A percentile compares a stretch with the other conserved stretches of the same genome.
Conservation (phyloP, 2,329 filamentous ascomycete species). For the Rhynchosporium graminicola region DNA sequence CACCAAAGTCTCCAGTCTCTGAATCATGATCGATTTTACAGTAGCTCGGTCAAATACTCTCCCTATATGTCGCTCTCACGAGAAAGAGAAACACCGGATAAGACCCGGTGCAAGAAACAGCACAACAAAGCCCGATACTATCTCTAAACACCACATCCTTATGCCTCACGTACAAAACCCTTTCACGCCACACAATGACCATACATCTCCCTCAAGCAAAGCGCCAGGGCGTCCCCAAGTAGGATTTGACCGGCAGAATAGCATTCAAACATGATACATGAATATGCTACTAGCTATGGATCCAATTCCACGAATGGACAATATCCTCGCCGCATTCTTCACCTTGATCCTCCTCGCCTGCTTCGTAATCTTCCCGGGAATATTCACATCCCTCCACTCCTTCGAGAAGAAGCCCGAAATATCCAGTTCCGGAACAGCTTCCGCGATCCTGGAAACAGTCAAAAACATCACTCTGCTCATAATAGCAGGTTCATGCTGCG, state of each 20-base stretch:
- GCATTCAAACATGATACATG: constrained; percentile 37
- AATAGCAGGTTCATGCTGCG: constrained; percentile 30
- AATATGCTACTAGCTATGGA: constrained; percentile 37
- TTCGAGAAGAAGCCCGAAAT: constrained; percentile 14
- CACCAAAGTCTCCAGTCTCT: not conserved
- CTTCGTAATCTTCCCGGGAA: constrained; percentile 38
- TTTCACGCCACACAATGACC: constrained; percentile 13
- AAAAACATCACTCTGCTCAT: constrained; percentile 35
- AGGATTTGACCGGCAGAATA: constrained; percentile 26
- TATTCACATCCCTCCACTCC: constrained; percentile 33
- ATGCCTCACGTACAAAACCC: constrained; percentile 18
- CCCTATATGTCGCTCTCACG: constrained; percentile 20
- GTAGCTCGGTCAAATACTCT: constrained; percentile 29
- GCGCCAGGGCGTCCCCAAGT: constrained; percentile 6
- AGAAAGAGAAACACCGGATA: constrained; percentile 19
- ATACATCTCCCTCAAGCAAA: constrained; percentile 6
- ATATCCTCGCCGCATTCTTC: constrained; percentile 37
- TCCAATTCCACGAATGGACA: constrained; percentile 37
- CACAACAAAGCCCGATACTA: constrained; percentile 5
- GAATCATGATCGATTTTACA: not conserved
- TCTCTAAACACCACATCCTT: constrained; percentile 17
- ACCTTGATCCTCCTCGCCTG: constrained; percentile 39
- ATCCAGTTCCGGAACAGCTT: constrained; percentile 18
- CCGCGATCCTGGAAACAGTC: constrained; percentile 24
- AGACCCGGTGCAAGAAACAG: constrained; percentile 18